phyloP scores from a whole-genome alignment of 2,329 filamentous ascomycete species.

The Mollisiaceae sp. region DNA sequence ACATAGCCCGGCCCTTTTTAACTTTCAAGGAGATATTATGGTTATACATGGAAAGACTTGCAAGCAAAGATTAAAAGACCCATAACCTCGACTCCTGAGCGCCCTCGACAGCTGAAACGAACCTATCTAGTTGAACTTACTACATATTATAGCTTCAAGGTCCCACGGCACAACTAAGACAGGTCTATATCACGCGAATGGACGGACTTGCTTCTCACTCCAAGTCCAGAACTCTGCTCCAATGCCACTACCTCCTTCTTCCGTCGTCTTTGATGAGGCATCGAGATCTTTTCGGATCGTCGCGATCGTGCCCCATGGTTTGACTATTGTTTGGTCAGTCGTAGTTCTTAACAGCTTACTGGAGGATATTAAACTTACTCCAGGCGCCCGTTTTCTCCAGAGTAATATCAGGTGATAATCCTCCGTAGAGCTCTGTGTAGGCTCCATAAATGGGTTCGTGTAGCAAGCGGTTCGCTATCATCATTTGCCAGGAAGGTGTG shows the following conservation, averaged over 20 bases:
- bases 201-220: conserved; percentile 46
- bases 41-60: neutral
- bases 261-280: conserved; percentile 39
- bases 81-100: neutral
- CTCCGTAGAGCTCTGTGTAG: conserved; percentile 30
- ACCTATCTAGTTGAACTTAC: neutral
- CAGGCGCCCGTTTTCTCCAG: conserved; percentile 27
- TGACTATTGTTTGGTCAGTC: conserved; percentile 38
- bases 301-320: conserved; percentile 51
- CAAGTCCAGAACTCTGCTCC: conserved; percentile 50
- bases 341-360: neutral
- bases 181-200: neutral
- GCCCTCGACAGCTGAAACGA: neutral
- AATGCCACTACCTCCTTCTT: conserved; percentile 46
- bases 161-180: neutral
- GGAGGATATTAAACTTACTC: conserved; percentile 16
- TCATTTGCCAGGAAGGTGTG: conserved; percentile 17
- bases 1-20: too few relatives aligned
- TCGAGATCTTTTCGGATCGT: conserved; percentile 43
- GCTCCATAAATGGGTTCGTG: conserved; percentile 26
- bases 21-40: neutral
- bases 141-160: neutral
- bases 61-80: neutral
- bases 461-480: conserved; percentile 11
- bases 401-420: conserved; percentile 25